Conservation (phyloP, 2,329 filamentous ascomycete genomes). For the Diatrype stigma region DNA sequence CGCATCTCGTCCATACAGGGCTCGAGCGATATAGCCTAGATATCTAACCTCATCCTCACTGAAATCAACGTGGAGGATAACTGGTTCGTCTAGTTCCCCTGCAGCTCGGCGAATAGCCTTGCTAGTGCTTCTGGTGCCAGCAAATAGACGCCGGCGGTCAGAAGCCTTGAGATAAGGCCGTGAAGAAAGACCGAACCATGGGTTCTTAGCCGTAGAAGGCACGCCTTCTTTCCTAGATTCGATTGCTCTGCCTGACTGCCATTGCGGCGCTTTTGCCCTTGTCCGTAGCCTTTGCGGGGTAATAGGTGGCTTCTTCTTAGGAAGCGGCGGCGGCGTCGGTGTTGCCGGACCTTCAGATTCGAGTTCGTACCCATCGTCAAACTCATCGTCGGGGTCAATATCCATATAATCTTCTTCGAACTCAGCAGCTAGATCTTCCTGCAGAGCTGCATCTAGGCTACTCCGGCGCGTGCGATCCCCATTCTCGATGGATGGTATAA, state of each 20-base stretch:
- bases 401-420: not conserved
- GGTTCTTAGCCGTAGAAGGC: slow-evolving; percentile 7
- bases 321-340: slow-evolving; percentile 5
- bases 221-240: slow-evolving; percentile 11
- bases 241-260: slow-evolving; percentile 23
- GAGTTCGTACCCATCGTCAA: not conserved
- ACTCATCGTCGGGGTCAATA: not conserved
- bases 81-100: slow-evolving; percentile 6
- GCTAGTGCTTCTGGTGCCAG: slow-evolving; percentile 5
- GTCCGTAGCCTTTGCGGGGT: slow-evolving; percentile 18
- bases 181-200: slow-evolving; percentile 15
- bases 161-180: slow-evolving; percentile 21
- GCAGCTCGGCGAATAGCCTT: slow-evolving; percentile 7
- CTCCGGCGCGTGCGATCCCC: not conserved
- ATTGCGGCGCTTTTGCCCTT: slow-evolving; percentile 21
- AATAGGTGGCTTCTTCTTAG: slow-evolving; percentile 6
- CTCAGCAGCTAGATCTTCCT: not conserved
- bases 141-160: slow-evolving; percentile 14
- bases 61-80: slow-evolving; percentile 27
- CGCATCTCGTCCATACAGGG: slow-evolving; percentile 14
- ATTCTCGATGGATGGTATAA: not conserved
- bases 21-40: slow-evolving; percentile 20
- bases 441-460: not conserved
- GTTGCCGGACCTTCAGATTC: not conserved
- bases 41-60: slow-evolving; percentile 19